Percentiles rank a stretch among this genome's conserved stretches.
phyloP scores from a whole-genome alignment of 1,139 yeast species.

The Pichia sp. region DNA sequence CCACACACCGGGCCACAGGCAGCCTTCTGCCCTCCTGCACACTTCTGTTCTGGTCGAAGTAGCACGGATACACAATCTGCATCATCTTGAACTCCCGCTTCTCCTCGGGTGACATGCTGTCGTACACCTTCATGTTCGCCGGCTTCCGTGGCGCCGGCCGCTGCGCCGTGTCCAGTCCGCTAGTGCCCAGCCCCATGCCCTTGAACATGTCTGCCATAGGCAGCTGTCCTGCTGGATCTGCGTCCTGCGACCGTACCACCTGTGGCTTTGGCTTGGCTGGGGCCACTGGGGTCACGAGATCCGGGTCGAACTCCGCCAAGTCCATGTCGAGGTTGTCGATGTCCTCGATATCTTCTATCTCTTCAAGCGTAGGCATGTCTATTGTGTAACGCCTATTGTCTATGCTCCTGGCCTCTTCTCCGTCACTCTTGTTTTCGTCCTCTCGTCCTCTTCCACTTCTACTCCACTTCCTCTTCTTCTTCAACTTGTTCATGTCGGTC shows the following conservation, averaged over 20 bases:
- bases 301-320: conserved; percentile 84
- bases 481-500: neutral
- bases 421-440: neutral
- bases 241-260: conserved; percentile 64
- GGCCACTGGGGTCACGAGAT: conserved; percentile 62
- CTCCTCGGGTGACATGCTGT: conserved; percentile 37
- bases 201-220: conserved; percentile 22
- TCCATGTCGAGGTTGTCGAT: conserved; percentile 92
- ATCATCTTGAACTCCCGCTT: conserved; percentile 59
- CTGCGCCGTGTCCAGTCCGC: conserved; percentile 2
- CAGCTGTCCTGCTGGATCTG: conserved; percentile 25
- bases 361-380: conserved; percentile 71
- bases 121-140: conserved; percentile 13
- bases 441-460: neutral
- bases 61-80: conserved; percentile 83
- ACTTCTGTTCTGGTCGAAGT: conserved; percentile 76
- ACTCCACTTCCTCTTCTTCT: neutral
- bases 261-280: conserved; percentile 58
- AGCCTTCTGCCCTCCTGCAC: conserved; percentile 85
- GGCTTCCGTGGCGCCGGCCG: neutral
- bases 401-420: neutral
- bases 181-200: conserved; percentile 20
- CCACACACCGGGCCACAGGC: conserved; percentile 59
- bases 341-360: conserved; percentile 75
- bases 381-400: neutral